Conservation (phyloP, 306 rosid genomes). For the Glycine latifolia region DNA sequence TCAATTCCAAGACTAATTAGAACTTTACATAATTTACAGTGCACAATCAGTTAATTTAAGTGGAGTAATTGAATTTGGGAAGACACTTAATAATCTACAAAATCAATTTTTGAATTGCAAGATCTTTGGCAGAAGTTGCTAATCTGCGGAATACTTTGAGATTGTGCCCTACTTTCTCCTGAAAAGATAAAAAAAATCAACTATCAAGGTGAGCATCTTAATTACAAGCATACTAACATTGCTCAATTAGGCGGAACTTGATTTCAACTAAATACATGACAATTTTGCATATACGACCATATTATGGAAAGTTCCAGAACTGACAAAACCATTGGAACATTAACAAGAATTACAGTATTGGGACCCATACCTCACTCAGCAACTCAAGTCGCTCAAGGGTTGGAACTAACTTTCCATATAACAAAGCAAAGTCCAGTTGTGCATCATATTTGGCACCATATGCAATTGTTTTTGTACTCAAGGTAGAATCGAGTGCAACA, state of each 20-base stretch:
- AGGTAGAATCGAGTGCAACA: conserved; percentile 51
- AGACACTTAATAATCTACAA: conserved; percentile 43
- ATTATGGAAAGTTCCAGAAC: not conserved
- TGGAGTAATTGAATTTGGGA: not conserved
- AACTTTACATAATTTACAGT: conserved; percentile 7
- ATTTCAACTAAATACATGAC: not conserved
- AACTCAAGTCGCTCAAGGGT: conserved; percentile 84
- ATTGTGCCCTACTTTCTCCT: conserved; percentile 86
- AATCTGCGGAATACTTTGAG: conserved; percentile 85
- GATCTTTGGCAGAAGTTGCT: conserved; percentile 82
- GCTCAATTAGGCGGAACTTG: not conserved
- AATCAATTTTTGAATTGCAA: conserved; percentile 65
- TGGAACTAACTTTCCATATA: conserved; percentile 74
- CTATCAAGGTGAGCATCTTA: conserved; percentile 1
- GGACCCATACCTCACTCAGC: conserved; percentile 74
- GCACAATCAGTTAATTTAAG: not conserved
- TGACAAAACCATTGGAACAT: conserved; percentile 11
- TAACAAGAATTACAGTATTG: not conserved
- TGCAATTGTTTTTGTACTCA: conserved; percentile 57
- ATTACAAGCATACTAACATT: not conserved
- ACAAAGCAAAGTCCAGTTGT: conserved; percentile 58
- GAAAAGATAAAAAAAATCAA: conserved; percentile 33
- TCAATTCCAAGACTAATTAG: not conserved
- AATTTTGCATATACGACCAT: not conserved
- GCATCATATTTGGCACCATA: conserved; percentile 60